Percentiles rank a stretch among this genome's conserved stretches.
Evolutionary conservation across 73 alveolate species (phyloP).

Genomic region (Paramecium tetraurelia): DNA sequence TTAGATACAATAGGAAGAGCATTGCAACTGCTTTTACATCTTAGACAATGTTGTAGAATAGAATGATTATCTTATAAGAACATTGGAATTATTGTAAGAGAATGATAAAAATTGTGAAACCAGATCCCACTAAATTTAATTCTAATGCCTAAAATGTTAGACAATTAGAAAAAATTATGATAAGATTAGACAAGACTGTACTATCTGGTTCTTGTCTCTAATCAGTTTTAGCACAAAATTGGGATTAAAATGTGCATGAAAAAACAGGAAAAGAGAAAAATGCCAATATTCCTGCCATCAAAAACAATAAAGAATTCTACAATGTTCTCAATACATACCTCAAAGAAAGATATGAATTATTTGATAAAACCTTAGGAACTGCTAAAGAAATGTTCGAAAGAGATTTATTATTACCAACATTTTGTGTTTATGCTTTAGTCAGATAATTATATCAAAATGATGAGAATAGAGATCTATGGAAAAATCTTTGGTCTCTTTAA

Average conservation of each 20-base stretch:
- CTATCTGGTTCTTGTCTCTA: conserved; percentile 62
- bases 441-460: conserved; percentile 77
- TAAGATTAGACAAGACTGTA: conserved; percentile 60
- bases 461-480: conserved; percentile 66
- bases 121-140: conserved; percentile 73
- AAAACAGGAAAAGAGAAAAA: conserved; percentile 40
- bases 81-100: conserved; percentile 83
- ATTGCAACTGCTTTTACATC: conserved; percentile 67
- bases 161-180: conserved; percentile 66
- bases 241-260: conserved; percentile 41
- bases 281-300: conserved; percentile 55
- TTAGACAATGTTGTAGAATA: conserved; percentile 82
- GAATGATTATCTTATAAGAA: conserved; percentile 73
- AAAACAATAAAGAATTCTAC: conserved; percentile 75
- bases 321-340: conserved; percentile 68
- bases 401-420: conserved; percentile 69
- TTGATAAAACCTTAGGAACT: conserved; percentile 61
- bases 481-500: conserved; percentile 80
- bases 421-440: conserved; percentile 77
- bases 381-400: conserved; percentile 72
- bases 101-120: conserved; percentile 76
- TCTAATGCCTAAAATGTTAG: conserved; percentile 69
- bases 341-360: conserved; percentile 65
- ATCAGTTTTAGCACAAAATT: conserved; percentile 51
- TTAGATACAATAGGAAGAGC: conserved; percentile 81